Evolutionary conservation across 768 basidiomycete genomes (phyloP).

Genomic region (Cantharellus cinnabarinus): DNA sequence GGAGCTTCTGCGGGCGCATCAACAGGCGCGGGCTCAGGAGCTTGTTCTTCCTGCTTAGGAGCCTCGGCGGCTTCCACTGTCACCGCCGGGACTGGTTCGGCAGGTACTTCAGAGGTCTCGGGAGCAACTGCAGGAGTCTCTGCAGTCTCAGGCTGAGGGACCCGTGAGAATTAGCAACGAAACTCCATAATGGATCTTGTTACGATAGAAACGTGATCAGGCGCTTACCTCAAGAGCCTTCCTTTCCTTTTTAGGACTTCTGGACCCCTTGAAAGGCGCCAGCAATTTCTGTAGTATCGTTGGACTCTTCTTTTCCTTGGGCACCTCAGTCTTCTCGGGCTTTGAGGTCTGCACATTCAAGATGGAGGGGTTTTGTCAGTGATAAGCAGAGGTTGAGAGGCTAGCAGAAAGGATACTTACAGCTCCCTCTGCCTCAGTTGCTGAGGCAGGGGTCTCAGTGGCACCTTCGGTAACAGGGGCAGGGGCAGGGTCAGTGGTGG

Average conservation of each 20-base stretch:
- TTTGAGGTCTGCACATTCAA: slow-evolving; percentile 17
- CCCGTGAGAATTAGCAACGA: background rate
- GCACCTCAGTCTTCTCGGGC: slow-evolving; percentile 20
- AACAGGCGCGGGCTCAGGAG: slow-evolving; percentile 15
- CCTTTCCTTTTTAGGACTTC: slow-evolving; percentile 52
- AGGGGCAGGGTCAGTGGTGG: slow-evolving; percentile 11
- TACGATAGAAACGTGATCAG: background rate
- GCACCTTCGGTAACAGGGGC: slow-evolving; percentile 20
- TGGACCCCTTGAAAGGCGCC: slow-evolving; percentile 56
- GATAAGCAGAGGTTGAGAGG: background rate
- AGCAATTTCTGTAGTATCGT: slow-evolving; percentile 58
- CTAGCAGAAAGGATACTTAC: slow-evolving; percentile 1
- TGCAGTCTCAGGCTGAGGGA: slow-evolving; percentile 14
- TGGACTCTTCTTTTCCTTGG: slow-evolving; percentile 30
- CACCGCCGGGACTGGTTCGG: background rate
- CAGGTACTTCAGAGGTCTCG: slow-evolving; percentile 25
- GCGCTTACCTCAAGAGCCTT: slow-evolving; percentile 53
- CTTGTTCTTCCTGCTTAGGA: slow-evolving; percentile 22
- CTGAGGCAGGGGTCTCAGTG: slow-evolving; percentile 15
- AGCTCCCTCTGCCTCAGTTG: slow-evolving; percentile 2
- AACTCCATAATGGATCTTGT: background rate
- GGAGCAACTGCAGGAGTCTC: slow-evolving; percentile 13
- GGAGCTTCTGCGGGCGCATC: slow-evolving; percentile 14
- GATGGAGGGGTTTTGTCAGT: background rate
- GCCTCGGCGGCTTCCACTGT: slow-evolving; percentile 1